A percentile compares a stretch with the other conserved stretches of the same genome.
phyloP scores from a whole-genome alignment of 345 rosid species.

The Eucalyptus shirleyi region DNA sequence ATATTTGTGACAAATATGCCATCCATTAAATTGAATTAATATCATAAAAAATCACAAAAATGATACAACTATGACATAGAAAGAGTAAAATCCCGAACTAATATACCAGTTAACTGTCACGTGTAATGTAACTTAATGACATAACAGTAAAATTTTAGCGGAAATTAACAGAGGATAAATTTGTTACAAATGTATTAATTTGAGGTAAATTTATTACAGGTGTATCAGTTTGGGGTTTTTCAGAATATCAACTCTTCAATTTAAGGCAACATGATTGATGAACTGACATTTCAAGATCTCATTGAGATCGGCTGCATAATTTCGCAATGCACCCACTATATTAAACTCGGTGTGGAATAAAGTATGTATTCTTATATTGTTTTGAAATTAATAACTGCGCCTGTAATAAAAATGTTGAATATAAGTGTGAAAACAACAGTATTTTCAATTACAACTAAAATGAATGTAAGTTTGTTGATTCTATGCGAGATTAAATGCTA shows the following conservation, averaged over 20 bases:
- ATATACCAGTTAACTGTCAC: rapidly evolving
- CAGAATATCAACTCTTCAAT: too few relatives aligned
- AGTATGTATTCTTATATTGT: neutral
- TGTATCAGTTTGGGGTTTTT: rapidly evolving
- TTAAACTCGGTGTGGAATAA: neutral
- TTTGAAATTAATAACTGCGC: neutral
- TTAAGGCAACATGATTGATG: neutral
- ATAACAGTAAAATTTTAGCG: rapidly evolving
- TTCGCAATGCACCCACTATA: neutral
- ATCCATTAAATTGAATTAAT: too few relatives aligned
- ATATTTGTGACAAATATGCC: too few relatives aligned
- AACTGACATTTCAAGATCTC: neutral
- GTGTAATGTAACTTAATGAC: rapidly evolving
- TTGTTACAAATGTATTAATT: too few relatives aligned
- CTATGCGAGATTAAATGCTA: neutral
- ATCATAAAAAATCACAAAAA: too few relatives aligned
- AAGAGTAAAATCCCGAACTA: too few relatives aligned
- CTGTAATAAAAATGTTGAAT: neutral
- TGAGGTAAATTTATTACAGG: rapidly evolving
- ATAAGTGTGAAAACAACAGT: neutral
- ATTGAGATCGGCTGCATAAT: neutral
- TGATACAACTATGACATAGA: too few relatives aligned
- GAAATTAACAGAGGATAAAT: rapidly evolving
- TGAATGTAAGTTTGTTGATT: neutral
- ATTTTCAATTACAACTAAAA: neutral